phyloP scores from a whole-genome alignment of 2,329 filamentous ascomycete species.

The Myriosclerotinia curreyana region DNA sequence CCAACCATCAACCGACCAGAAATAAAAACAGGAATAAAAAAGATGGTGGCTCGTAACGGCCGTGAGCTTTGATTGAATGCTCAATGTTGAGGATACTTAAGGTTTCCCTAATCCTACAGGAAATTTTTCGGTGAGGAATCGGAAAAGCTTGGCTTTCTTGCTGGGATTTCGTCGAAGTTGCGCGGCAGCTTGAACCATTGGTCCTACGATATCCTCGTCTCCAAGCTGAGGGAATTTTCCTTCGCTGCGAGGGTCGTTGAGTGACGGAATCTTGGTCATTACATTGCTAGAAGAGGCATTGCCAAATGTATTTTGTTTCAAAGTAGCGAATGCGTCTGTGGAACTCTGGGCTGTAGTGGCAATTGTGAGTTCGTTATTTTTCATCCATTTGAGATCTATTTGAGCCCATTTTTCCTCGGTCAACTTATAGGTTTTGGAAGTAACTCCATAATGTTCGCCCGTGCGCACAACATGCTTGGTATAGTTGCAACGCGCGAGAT shows the following conservation, averaged over 20 bases:
- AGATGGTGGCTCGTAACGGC: constrained; percentile 19
- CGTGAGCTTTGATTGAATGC: constrained; percentile 20
- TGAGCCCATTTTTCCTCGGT: constrained; percentile 88
- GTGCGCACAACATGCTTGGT: constrained; percentile 85
- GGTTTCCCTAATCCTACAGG: constrained; percentile 35
- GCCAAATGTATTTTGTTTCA: constrained; percentile 46
- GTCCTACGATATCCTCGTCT: constrained; percentile 89
- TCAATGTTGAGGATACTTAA: constrained; percentile 17
- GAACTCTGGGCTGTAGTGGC: constrained; percentile 46
- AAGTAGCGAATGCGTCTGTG: constrained; percentile 44
- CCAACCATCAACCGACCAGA: constrained; percentile 19
- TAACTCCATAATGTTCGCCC: constrained; percentile 85
- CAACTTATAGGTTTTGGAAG: constrained; percentile 81
- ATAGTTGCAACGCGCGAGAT: constrained; percentile 78
- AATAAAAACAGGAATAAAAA: constrained; percentile 23
- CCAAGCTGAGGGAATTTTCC: constrained; percentile 87
- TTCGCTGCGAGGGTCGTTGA: constrained; percentile 62
- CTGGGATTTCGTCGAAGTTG: constrained; percentile 36
- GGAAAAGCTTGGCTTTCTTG: constrained; percentile 39
- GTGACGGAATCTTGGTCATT: constrained; percentile 63
- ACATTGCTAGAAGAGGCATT: constrained; percentile 46
- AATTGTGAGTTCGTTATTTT: constrained; percentile 63
- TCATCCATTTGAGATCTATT: constrained; percentile 72
- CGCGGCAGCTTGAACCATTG: constrained; percentile 57
- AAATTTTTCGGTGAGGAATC: constrained; percentile 39